Conservation (phyloP, 257 asterid genomes). For the Nemophila menziesii region DNA sequence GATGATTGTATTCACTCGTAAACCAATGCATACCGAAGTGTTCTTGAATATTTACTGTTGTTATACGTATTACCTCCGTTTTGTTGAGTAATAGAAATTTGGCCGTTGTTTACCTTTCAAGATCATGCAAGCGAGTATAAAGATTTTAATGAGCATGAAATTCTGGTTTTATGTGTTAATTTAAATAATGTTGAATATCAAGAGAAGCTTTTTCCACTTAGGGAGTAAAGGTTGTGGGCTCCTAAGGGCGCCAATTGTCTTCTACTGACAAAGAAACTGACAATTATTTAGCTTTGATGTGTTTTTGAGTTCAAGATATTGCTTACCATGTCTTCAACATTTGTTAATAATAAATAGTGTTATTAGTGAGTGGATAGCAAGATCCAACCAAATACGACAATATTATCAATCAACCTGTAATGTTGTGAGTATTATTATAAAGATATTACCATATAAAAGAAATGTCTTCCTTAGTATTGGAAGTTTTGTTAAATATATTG, state of each 20-base stretch:
- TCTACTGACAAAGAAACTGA: not conserved
- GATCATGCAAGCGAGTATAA: not conserved
- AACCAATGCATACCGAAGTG: too few species aligned
- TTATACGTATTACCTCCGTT: too few species aligned
- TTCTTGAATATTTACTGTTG: too few species aligned
- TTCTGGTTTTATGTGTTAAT: not conserved
- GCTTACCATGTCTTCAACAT: constrained; percentile 20
- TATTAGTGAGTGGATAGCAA: constrained; percentile 9
- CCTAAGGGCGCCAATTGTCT: not conserved
- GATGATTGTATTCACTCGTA: too few species aligned
- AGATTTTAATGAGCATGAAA: not conserved
- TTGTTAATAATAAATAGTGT: too few species aligned
- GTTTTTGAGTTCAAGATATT: constrained; percentile 3
- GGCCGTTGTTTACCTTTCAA: too few species aligned
- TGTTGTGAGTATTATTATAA: too few species aligned
- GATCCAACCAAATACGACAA: constrained; percentile 10
- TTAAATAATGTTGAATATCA: not conserved
- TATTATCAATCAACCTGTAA: not conserved
- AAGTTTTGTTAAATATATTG: too few species aligned
- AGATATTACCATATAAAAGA: too few species aligned
- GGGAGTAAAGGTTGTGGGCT: not conserved
- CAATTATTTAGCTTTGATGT: not conserved
- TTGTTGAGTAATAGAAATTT: too few species aligned
- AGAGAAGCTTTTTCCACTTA: not conserved
- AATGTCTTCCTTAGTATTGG: too few species aligned